A percentile compares a stretch with the other conserved stretches of the same genome.
Evolutionary conservation across 2,329 filamentous ascomycete species (phyloP).

Genomic region (Cladosporium velox): DNA sequence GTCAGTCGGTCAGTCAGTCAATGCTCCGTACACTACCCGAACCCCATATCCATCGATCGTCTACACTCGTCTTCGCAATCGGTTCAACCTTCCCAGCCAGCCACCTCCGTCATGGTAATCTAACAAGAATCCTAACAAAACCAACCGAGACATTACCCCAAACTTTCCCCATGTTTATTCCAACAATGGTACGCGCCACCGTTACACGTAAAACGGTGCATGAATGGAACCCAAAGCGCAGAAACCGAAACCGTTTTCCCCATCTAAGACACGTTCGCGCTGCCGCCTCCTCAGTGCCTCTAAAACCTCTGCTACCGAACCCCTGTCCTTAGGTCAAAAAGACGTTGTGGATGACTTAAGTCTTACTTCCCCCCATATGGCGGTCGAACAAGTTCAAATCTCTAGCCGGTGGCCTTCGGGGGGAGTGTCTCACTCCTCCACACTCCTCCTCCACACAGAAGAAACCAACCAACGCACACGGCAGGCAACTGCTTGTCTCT

Average conservation of each 20-base stretch:
- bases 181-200: background rate
- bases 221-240: background rate
- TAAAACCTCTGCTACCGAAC: background rate
- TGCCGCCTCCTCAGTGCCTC: background rate
- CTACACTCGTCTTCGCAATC: background rate
- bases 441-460: background rate
- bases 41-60: background rate
- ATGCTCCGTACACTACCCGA: background rate
- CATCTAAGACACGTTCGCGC: background rate
- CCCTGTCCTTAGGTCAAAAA: background rate
- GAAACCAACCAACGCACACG: background rate
- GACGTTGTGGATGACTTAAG: background rate
- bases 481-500: too few species aligned
- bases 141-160: slow-evolving; percentile 2
- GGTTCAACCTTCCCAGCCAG: background rate
- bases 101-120: background rate
- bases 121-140: too few species aligned
- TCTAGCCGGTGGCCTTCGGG: background rate
- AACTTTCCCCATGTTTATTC: background rate
- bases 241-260: background rate
- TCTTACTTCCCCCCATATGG: background rate
- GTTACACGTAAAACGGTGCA: background rate
- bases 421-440: background rate
- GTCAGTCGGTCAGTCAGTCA: background rate
- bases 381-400: background rate